Percentiles rank a stretch among this genome's conserved stretches.
phyloP scores from a whole-genome alignment of 2,329 filamentous ascomycete species.

The Trichoderma arundinaceum region DNA sequence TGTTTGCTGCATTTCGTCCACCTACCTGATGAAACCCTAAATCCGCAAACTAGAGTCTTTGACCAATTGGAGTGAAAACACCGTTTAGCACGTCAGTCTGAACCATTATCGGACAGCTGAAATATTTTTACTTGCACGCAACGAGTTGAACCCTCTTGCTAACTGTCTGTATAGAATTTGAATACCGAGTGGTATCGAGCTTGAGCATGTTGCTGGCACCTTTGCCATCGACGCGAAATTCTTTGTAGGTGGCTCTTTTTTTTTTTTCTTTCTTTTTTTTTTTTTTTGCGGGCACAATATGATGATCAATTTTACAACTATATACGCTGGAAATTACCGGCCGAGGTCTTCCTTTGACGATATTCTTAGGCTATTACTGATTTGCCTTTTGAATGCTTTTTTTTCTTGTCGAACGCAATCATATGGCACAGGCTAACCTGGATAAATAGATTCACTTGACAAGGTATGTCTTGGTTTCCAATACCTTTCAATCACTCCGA shows the following conservation, averaged over 20 bases:
- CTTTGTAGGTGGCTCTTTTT: conserved; percentile 41
- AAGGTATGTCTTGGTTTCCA: conserved; percentile 44
- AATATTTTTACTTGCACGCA: conserved; percentile 31
- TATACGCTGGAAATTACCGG: conserved; percentile 95
- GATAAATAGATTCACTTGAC: conserved; percentile 36
- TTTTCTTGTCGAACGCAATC: conserved; percentile 7
- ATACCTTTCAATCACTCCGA: conserved; percentile 32
- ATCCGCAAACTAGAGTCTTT: conserved; percentile 99
- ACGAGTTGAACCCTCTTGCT: conserved; percentile 36
- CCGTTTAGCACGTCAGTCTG: conserved; percentile 90
- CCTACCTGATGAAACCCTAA: conserved; percentile 77
- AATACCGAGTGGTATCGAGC: conserved; percentile 33
- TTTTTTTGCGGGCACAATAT: conserved; percentile 36
- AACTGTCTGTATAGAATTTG: conserved; percentile 33
- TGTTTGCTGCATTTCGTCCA: conserved; percentile 30
- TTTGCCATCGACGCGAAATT: background rate
- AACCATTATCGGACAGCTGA: conserved; percentile 50
- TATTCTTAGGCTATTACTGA: conserved; percentile 89
- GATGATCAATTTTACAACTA: conserved; percentile 72
- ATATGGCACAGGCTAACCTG: conserved; percentile 43
- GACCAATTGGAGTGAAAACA: conserved; percentile 84
- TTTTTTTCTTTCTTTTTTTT: background rate
- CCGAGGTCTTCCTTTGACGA: conserved; percentile 82
- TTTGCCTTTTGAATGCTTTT: conserved; percentile 39
- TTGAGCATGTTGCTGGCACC: conserved; percentile 9